Base-by-base conservation (phyloP, 2,329 filamentous ascomycete species). In the Fusarium pseudocircinatum region DNA sequence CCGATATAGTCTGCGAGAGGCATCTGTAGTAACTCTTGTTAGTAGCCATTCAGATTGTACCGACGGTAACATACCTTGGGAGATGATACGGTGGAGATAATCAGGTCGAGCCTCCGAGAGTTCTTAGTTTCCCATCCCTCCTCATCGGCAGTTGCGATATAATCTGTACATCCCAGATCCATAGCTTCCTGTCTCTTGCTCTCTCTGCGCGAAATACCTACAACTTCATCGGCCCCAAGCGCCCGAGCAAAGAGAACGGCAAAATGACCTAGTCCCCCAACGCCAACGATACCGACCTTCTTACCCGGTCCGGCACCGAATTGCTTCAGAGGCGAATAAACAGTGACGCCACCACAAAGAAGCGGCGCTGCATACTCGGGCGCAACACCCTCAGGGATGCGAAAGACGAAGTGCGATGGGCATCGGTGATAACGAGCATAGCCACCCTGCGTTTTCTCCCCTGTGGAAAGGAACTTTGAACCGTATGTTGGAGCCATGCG, bases 331-430 rank as follows among this genome's bases (percentile, higher is more conserved):
- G 94, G 94, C 53, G 89, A 92, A 84, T 91, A 97, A 49, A 90
- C 90, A 1, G 94, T 96, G 43, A 96, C 85, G 64, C 94, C 94
- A 16, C 93, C 94, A 81, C 94, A 97, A 68, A 96, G 87, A 92
- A 95, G 94, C 3, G 93, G 93, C 2, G 93, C 94, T 1, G 91
- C 93, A 46, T 90, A 81, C 50, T 84, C 84, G 42, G 86, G 87
- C 3, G 84, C 78, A 32, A 96, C 87, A 46, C 86, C 89, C 16
- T 94, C 92, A 11, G 94, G 94, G 73, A 96, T 95, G 78, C 91
- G 91, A 78, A 89, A 87, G 42, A 88, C 87, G n/a, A 79, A 79
- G 40, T 69, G 69, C 1, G 76, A 74, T 0, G 73, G 72, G n/a
- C 64, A 70, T 9, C 77, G 76, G 28, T 78, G 69, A 36, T 76